phyloP scores from a whole-genome alignment of 2,329 filamentous ascomycete genomes.

The Sordariomycetes sp. region DNA sequence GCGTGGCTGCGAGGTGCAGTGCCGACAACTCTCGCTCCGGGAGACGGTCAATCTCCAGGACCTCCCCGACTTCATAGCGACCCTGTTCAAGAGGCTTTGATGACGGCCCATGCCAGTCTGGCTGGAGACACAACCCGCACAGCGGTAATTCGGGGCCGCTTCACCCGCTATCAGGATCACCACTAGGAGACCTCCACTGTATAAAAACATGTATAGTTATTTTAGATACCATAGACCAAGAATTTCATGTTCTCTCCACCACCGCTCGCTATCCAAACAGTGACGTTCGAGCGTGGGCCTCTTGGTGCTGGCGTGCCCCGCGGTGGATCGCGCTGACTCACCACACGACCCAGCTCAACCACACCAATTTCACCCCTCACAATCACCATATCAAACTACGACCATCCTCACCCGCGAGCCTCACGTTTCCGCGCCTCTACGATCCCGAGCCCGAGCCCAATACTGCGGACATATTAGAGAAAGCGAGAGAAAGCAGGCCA shows the following conservation, averaged over 20 bases:
- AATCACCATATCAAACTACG: not conserved
- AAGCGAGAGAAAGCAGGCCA: not conserved
- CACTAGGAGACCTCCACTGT: not conserved
- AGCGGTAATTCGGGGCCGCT: not conserved
- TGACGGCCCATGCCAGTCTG: not conserved
- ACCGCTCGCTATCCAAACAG: not conserved
- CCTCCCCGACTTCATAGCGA: constrained; percentile 33
- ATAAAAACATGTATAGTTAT: not conserved
- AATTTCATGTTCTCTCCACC: not conserved
- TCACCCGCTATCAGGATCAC: not conserved
- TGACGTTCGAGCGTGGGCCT: not conserved
- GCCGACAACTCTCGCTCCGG: constrained; percentile 54
- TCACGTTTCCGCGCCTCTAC: not conserved
- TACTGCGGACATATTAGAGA: not conserved
- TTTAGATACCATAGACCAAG: not conserved
- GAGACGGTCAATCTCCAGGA: constrained; percentile 43
- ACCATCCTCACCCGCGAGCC: not conserved
- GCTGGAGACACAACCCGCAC: not conserved
- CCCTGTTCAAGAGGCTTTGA: constrained; percentile 39
- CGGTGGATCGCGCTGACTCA: not conserved
- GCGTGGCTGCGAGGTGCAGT: constrained; percentile 65
- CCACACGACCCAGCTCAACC: not conserved
- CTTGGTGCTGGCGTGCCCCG: not conserved
- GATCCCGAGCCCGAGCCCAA: not conserved
- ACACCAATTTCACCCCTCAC: not conserved